phyloP scores from a whole-genome alignment of 2,329 filamentous ascomycete species.

The Claviceps paspali region DNA sequence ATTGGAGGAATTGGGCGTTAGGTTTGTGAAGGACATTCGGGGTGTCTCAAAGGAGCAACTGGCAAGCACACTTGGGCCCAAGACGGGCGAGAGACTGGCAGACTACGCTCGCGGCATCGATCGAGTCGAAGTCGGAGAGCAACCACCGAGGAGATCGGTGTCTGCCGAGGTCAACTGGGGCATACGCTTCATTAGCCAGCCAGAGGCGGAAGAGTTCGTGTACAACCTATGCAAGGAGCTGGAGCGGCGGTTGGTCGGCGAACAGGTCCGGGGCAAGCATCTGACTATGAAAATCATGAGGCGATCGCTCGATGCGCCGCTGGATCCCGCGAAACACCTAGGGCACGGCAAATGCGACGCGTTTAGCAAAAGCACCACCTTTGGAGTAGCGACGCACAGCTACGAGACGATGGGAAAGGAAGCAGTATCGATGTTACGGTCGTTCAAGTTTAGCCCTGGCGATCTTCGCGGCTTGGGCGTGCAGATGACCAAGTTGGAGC shows the following conservation, averaged over 20 bases:
- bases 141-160: slow-evolving; percentile 78
- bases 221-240: slow-evolving; percentile 73
- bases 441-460: slow-evolving; percentile 72
- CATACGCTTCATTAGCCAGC: slow-evolving; percentile 80
- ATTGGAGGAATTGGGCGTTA: slow-evolving; percentile 73
- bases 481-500: slow-evolving; percentile 85
- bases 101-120: slow-evolving; percentile 88
- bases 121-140: slow-evolving; percentile 68
- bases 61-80: slow-evolving; percentile 61
- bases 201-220: slow-evolving; percentile 89
- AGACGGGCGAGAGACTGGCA: slow-evolving; percentile 81
- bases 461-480: slow-evolving; percentile 87
- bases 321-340: slow-evolving; percentile 84
- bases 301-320: slow-evolving; percentile 67
- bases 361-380: slow-evolving; percentile 72
- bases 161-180: slow-evolving; percentile 98
- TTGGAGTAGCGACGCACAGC: slow-evolving; percentile 74
- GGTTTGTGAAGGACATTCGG: slow-evolving; percentile 69
- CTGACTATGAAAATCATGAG: slow-evolving; percentile 93
- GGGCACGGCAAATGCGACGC: slow-evolving; percentile 92
- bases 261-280: slow-evolving; percentile 74
- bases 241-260: slow-evolving; percentile 62
- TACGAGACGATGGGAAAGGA: slow-evolving; percentile 61
- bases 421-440: slow-evolving; percentile 67
- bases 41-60: slow-evolving; percentile 63